Evolutionary conservation across 495 filamentous ascomycete species (phyloP), one percentile per base, ranked within the genome.

Genomic region (Aspergillus avenaceus): DNA sequence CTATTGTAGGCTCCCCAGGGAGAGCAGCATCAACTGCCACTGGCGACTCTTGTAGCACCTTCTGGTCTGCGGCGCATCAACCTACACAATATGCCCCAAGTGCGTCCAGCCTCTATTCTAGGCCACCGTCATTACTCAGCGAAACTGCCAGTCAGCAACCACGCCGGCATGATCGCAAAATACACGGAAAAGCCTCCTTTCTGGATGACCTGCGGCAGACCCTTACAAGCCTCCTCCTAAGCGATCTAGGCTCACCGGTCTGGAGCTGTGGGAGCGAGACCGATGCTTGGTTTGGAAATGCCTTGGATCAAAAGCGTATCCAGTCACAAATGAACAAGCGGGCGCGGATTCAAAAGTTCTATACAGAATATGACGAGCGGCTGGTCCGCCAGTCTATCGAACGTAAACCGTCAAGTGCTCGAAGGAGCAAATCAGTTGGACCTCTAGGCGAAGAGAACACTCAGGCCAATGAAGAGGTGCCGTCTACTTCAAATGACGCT

Each of bases 181-280:
- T 66, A 12, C 71, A 79, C 25, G 74, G 75, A n/a, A 84, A 84
- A 62, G 61, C 67, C 4, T 68, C 78, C 19, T 96, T 96, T 71
- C 74, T 95, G 31, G 71, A 80, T 2, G 85, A 89, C 13, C 71
- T 96, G 26, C 84, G 84, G 59, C 87, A 90, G 60, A 86, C 83
- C 1, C 69, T 97, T 45, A 90, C 85, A 12, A 90, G 90, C 55
- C 72, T 98, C 24, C 75, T 98, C 8, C 71, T 97, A 26, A 97
- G 91, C 52, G 93, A 98, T 66, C 75, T 98, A 13, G 89, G 90
- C 8, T 88, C 84, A 37, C 80, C 86, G 8, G 85, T 96, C 12
- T 96, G 91, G 69, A 81, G 84, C 26, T 82, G 84, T 52, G 76
- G 93, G 12, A 92, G 88, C 54, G 93, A 98, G 71, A 98, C 92